Base-by-base conservation (phyloP, 192 early-diverging fungal genomes). In the Nowakowskiella sp. region DNA sequence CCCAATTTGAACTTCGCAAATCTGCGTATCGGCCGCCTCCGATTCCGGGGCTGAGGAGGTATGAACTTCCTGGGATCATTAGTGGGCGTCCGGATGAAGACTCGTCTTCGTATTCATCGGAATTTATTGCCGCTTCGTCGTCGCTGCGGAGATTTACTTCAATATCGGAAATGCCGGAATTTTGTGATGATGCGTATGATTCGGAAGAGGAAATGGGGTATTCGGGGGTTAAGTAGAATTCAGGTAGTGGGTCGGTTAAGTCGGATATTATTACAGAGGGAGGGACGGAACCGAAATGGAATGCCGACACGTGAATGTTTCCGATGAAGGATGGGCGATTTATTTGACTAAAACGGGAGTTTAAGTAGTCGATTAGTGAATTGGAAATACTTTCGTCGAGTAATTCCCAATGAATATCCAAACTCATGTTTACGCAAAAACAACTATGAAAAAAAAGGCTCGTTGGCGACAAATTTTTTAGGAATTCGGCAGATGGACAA, bases 301-400 rank as follows among this genome's bases (percentile, higher is more conserved):
- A 56, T 36, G 72, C 59, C 22, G 61, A 58, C 22, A 81, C 67
- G 30, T 45, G 10, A 23, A 81, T 39, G 13, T 60, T 51, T 9
- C 80, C 77, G 25, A 82, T 58, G 51, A 82, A 82, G 10, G 63
- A 30, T 5, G 80, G 80, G 22, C 74, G 48, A 9, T 72, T 59
- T 24, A 76, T 66, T 10, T 61, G 33, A 8, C 32, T 45, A 49
- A 82, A 81, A 5, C 67, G 55, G 22, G 62, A 52, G 64, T 82
- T 82, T 28, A 82, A 59, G 50, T 66, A 79, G 3, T 52, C 45
- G 23, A 59, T 51, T 5, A 81, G 62, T 23, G 58, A 33, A 19
- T 58, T 51, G 13, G 75, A 70, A 5, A 53, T 47, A 8, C 64
- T 62, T 53, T 82, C 80, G 36, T 54, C 36, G 2, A 77, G 70